These are phyloP conservation scores for Tricholoma terreum DNA, from an alignment of 768 basidiomycete genomes.

Conservation along the genomic window DNA sequence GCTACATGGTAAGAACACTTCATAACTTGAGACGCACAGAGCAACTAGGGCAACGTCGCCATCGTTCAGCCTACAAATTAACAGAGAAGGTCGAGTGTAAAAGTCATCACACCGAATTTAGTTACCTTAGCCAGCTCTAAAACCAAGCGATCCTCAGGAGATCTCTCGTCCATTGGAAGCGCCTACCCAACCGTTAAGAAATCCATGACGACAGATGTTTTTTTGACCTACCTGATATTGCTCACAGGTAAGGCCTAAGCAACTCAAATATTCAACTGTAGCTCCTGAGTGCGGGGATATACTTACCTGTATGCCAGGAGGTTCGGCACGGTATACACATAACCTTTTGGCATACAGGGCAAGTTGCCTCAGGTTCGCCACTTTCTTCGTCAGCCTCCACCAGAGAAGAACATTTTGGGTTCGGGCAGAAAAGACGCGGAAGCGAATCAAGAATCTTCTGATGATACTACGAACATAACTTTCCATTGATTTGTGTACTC, in stretches of 20 bases:
- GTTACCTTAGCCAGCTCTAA: conserved; percentile 31
- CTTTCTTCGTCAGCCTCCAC: conserved; percentile 32
- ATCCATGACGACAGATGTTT: not conserved
- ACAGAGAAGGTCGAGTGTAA: not conserved
- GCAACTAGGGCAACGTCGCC: conserved; percentile 38
- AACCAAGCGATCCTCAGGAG: conserved; percentile 35
- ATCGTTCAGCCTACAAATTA: conserved; percentile 29
- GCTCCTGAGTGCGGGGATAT: not conserved
- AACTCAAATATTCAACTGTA: not conserved
- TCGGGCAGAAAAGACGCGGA: conserved; percentile 36
- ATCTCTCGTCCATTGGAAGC: conserved; percentile 34
- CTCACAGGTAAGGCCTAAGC: conserved; percentile 6
- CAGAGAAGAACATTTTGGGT: conserved; percentile 34
- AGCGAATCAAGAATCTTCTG: conserved; percentile 34
- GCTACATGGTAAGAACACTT: not conserved
- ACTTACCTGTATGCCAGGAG: conserved; percentile 32
- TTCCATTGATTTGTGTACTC: not conserved
- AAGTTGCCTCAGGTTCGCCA: conserved; percentile 30
- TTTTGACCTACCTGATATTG: conserved; percentile 12
- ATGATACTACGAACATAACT: conserved; percentile 23
- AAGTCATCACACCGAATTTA: not conserved
- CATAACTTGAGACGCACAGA: conserved; percentile 9
- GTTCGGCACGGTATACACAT: conserved; percentile 35
- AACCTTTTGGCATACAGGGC: conserved; percentile 29
- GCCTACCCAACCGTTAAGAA: conserved; percentile 18